Percentiles rank a stretch among this genome's conserved stretches.
Evolutionary conservation across 1,284 basidiomycete species (phyloP).

Genomic region (Cystobasidiaceae sp.): DNA sequence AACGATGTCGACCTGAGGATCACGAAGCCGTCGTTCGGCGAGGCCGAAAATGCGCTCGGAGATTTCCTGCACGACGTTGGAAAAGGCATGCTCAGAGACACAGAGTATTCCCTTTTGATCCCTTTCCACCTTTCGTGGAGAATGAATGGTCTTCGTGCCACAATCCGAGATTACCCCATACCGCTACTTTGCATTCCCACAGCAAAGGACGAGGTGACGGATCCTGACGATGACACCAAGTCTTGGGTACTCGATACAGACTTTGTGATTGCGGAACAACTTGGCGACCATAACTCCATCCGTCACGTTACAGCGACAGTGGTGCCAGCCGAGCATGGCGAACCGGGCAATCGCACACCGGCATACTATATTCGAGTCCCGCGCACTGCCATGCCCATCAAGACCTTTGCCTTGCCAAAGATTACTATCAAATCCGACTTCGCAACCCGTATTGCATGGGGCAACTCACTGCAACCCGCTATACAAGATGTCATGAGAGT

Average conservation of each 20-base stretch:
- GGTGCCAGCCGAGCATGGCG: slow-evolving; percentile 53
- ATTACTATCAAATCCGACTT: slow-evolving; percentile 63
- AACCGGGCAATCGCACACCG: slow-evolving; percentile 18
- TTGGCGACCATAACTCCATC: slow-evolving; percentile 64
- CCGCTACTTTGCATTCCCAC: slow-evolving; percentile 52
- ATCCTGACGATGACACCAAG: slow-evolving; percentile 32
- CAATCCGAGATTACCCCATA: slow-evolving; percentile 67
- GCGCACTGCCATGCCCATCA: slow-evolving; percentile 92
- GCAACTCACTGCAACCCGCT: slow-evolving; percentile 77
- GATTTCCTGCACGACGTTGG: slow-evolving; percentile 70
- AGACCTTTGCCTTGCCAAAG: slow-evolving; percentile 76
- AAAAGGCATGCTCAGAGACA: slow-evolving; percentile 63
- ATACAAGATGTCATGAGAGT: slow-evolving; percentile 82
- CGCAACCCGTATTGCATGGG: slow-evolving; percentile 79
- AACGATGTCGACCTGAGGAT: slow-evolving; percentile 59
- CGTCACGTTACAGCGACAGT: slow-evolving; percentile 67
- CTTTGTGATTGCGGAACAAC: slow-evolving; percentile 84
- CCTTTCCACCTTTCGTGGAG: slow-evolving; percentile 75
- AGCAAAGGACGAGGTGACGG: slow-evolving; percentile 42
- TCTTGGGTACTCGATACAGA: slow-evolving; percentile 69
- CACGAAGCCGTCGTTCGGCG: slow-evolving; percentile 61
- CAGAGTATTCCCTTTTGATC: slow-evolving; percentile 71
- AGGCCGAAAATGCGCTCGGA: slow-evolving; percentile 52
- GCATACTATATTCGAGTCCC: slow-evolving; percentile 64
- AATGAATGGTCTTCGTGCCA: slow-evolving; percentile 59